These are phyloP conservation scores for Amanita exitialis DNA, from an alignment of 768 basidiomycete species.

Conservation along the genomic window DNA sequence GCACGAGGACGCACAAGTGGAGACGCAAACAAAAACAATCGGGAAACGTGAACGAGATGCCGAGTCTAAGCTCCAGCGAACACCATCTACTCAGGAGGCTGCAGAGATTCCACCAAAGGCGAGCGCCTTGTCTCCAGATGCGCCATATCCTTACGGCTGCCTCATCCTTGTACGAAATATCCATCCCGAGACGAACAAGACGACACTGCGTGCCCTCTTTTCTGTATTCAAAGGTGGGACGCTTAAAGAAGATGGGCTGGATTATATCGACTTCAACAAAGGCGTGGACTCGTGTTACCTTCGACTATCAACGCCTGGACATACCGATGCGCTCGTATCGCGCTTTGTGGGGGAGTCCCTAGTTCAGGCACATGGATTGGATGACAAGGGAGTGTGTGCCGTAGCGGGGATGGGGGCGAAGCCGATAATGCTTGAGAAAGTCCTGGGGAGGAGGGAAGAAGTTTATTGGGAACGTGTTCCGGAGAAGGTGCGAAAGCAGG, in stretches of 20 bases:
- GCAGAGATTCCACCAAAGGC: not conserved
- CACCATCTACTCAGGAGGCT: not conserved
- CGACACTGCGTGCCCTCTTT: conserved; percentile 50
- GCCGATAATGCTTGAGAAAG: conserved; percentile 40
- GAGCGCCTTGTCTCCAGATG: conserved; percentile 14
- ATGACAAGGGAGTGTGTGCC: conserved; percentile 31
- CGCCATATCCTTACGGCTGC: conserved; percentile 52
- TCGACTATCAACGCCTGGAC: conserved; percentile 45
- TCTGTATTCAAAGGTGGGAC: conserved; percentile 22
- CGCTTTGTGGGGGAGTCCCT: conserved; percentile 29
- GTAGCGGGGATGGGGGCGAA: conserved; percentile 8
- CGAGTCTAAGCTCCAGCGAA: not conserved
- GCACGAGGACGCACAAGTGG: conserved; percentile 16
- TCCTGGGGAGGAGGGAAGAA: conserved; percentile 53
- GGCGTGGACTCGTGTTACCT: conserved; percentile 74
- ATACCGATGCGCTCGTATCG: conserved; percentile 33
- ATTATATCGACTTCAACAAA: conserved; percentile 76
- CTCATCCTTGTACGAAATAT: conserved; percentile 65
- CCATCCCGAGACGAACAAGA: conserved; percentile 73
- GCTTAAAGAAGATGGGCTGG: conserved; percentile 30
- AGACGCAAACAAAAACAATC: not conserved
- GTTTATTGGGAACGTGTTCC: conserved; percentile 79
- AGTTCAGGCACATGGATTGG: conserved; percentile 43
- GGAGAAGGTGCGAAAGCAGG: conserved; percentile 54
- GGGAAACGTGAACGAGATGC: not conserved